Evolutionary conservation across 2,329 filamentous ascomycete species (phyloP).

Genomic region (Malbranchea cinnamomea): DNA sequence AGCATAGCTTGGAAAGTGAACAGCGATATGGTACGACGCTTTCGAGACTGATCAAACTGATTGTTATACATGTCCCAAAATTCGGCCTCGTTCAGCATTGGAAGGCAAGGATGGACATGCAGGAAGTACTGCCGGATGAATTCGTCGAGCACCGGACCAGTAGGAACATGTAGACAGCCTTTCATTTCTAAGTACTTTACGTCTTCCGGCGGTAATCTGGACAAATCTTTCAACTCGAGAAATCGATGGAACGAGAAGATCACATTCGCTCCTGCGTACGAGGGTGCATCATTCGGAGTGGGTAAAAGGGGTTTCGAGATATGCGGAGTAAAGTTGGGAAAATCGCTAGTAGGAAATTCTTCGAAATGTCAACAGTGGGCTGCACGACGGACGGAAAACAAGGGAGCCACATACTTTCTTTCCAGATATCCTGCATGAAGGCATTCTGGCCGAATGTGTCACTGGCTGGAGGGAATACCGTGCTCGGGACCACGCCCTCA

Average conservation of each 20-base stretch:
- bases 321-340: slow-evolving; percentile 4
- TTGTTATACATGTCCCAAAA: slow-evolving; percentile 25
- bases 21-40: slow-evolving; percentile 13
- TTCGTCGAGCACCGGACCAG: slow-evolving; percentile 28
- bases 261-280: no score
- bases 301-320: no score
- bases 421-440: slow-evolving; percentile 1
- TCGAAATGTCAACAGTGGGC: no score
- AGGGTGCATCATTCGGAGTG: no score
- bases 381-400: no score
- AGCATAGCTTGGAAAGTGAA: slow-evolving; percentile 19
- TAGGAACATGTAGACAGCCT: slow-evolving; percentile 33
- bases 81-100: slow-evolving; percentile 26
- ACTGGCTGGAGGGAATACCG: slow-evolving; percentile 1
- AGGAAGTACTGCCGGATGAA: slow-evolving; percentile 29
- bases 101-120: slow-evolving; percentile 17
- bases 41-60: slow-evolving; percentile 2
- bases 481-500: slow-evolving; percentile 1
- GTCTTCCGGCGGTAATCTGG: slow-evolving; percentile 25
- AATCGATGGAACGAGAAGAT: slow-evolving; percentile 17
- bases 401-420: no score
- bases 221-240: slow-evolving; percentile 11
- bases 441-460: neutral
- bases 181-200: slow-evolving; percentile 34
- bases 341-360: neutral